These are phyloP conservation scores for Talaromyces sp. DNA, from an alignment of 2,329 filamentous ascomycete genomes.

Conservation along the genomic window DNA sequence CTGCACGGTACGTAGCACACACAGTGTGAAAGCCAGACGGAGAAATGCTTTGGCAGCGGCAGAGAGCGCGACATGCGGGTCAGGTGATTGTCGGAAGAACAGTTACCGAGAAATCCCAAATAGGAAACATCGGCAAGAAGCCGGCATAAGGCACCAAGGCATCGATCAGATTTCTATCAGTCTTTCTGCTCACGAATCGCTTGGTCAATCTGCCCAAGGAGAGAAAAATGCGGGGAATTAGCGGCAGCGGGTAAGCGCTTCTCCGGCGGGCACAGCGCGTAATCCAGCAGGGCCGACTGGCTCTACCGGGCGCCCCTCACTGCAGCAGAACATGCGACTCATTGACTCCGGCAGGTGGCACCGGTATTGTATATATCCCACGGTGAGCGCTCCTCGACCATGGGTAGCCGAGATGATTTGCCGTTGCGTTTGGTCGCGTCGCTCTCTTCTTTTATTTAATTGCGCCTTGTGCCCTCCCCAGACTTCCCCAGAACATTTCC, in stretches of 20 bases:
- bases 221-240: background rate
- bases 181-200: no score
- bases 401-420: constrained; percentile 1
- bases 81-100: background rate
- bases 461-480: background rate
- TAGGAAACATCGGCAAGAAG: background rate
- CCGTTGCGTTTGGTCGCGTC: background rate
- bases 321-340: background rate
- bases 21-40: background rate
- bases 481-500: background rate
- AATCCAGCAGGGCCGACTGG: background rate
- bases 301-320: background rate
- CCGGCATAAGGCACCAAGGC: background rate
- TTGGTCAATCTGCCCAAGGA: no score
- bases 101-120: background rate
- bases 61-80: background rate
- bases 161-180: background rate
- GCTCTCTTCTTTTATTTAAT: background rate
- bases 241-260: constrained; percentile 15
- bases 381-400: background rate
- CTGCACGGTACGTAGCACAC: background rate
- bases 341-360: constrained; percentile 5
- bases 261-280: constrained; percentile 6
- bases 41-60: background rate
- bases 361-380: constrained; percentile 8